Percentiles rank a stretch among this genome's conserved stretches.
phyloP scores from a whole-genome alignment of 352 stramenopile species.

The Pythium aphanidermatum region DNA sequence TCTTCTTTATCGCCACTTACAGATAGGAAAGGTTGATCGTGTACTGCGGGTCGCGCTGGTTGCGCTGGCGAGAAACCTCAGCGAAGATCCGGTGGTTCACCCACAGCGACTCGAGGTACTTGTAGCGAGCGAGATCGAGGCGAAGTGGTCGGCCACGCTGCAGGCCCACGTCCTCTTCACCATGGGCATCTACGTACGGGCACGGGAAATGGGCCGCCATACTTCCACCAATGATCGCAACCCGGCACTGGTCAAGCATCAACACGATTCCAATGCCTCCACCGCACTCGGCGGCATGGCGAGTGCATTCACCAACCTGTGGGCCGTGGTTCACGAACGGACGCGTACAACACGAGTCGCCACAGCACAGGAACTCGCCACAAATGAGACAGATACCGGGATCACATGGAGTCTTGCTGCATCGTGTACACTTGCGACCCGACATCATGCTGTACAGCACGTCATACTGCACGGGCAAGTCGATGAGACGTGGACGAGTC shows the following conservation, averaged over 20 bases:
- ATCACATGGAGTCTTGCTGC: constrained; percentile 58
- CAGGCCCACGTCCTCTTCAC: constrained; percentile 79
- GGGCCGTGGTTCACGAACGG: constrained; percentile 70
- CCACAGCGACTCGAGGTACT: constrained; percentile 78
- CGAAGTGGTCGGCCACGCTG: constrained; percentile 74
- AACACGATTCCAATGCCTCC: constrained; percentile 81
- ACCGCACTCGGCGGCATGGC: constrained; percentile 78
- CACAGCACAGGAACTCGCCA: constrained; percentile 77
- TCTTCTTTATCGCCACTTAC: constrained; percentile 25
- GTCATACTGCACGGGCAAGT: constrained; percentile 81
- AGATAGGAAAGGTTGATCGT: constrained; percentile 84
- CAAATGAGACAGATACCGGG: constrained; percentile 81
- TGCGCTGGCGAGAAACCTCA: constrained; percentile 81
- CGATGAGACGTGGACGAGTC: constrained; percentile 57
- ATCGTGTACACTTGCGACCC: constrained; percentile 61
- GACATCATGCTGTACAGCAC: constrained; percentile 77
- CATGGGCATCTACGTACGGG: constrained; percentile 80
- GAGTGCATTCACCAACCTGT: constrained; percentile 78
- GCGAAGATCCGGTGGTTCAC: constrained; percentile 77
- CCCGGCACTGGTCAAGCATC: constrained; percentile 78
- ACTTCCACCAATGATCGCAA: constrained; percentile 74
- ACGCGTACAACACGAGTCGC: constrained; percentile 77
- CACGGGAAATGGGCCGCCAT: constrained; percentile 85
- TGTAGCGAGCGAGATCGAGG: constrained; percentile 66
- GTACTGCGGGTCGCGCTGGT: constrained; percentile 82